Conservation (phyloP, 768 basidiomycete genomes). For the Amanita molliuscula region DNA sequence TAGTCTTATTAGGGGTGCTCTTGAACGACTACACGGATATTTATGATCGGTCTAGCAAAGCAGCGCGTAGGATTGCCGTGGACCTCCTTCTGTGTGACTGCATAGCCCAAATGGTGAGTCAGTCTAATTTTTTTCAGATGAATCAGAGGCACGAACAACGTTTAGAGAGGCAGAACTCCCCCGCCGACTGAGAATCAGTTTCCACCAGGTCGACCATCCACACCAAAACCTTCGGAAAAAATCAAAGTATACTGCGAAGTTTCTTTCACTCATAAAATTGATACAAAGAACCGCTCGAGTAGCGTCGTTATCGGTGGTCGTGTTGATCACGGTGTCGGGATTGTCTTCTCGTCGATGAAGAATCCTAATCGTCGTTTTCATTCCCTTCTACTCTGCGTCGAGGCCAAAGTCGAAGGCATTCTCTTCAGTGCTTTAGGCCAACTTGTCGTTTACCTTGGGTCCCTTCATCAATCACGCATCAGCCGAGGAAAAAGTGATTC, state of each 20-base stretch:
- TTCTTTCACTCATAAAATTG: slow-evolving; percentile 10
- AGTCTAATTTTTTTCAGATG: no score
- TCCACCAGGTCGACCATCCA: not conserved
- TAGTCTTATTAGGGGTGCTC: slow-evolving; percentile 2
- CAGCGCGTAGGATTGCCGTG: slow-evolving; percentile 9
- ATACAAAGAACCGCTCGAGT: not conserved
- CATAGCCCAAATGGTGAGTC: slow-evolving; percentile 5
- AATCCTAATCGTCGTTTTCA: slow-evolving; percentile 7
- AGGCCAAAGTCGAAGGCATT: slow-evolving; percentile 9
- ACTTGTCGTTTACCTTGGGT: slow-evolving; percentile 11
- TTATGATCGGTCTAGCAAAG: slow-evolving; percentile 9
- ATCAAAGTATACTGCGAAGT: slow-evolving; percentile 12
- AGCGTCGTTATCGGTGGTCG: not conserved
- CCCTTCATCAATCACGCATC: slow-evolving; percentile 12
- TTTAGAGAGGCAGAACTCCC: not conserved
- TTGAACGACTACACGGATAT: slow-evolving; percentile 8
- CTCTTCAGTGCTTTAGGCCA: slow-evolving; percentile 8
- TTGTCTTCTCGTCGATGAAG: not conserved
- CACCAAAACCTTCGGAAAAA: slow-evolving; percentile 10
- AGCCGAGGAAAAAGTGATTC: slow-evolving; percentile 9
- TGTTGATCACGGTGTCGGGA: slow-evolving; percentile 1
- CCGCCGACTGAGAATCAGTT: not conserved
- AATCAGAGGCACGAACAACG: not conserved
- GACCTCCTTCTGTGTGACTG: slow-evolving; percentile 10
- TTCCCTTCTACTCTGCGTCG: slow-evolving; percentile 10